Evolutionary conservation across 306 rosid genomes (phyloP), one percentile per base, ranked within the genome.

Genomic region (Corylus americana): DNA sequence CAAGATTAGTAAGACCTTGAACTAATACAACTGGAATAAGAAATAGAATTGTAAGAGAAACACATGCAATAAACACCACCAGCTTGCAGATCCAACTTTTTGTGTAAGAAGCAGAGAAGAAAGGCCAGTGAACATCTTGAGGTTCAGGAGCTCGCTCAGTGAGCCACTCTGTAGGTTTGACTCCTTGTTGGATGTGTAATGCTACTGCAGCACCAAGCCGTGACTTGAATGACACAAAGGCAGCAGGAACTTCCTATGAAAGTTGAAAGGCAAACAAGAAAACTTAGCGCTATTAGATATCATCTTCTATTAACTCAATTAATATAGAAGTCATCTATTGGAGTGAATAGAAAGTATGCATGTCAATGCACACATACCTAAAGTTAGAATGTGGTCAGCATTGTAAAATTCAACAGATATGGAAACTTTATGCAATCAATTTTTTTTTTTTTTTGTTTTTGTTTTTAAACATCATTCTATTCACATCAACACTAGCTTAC

Each of bases 71-170:
- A 78, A 82, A 72, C 79, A 87, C 95, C 74, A 87, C 78, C 44
- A 88, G 77, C 86, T 83, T 89, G 87, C 82, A 61, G 76, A 93
- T 84, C 97, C 95, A 91, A 85, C 91, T 86, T 78, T 83, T 87
- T 71, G 90, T 22, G 78, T 88, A 89, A 17, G 98, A 86, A 27
- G 88, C 74, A 14, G 93, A 81, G 78, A 93, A 93, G 86, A 90
- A 90, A 71, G 93, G 86, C 98, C 97, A 93, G 83, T 91, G 76
- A 73, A 93, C 93, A 64, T 91, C 97, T n/a, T 61, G 83, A 51
- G 97, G 98, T 71, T 93, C 97, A 0, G 98, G 97, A 76, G 97
- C 95, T 79, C 78, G 80, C 90, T 91, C 98, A 8, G 97, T 86
- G 75, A 87, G 42, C 98, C 98, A 91, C 79, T 93, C 90, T 5